These are phyloP conservation scores for Pisolithus orientalis DNA, from an alignment of 768 basidiomycete species.

Conservation along the genomic window DNA sequence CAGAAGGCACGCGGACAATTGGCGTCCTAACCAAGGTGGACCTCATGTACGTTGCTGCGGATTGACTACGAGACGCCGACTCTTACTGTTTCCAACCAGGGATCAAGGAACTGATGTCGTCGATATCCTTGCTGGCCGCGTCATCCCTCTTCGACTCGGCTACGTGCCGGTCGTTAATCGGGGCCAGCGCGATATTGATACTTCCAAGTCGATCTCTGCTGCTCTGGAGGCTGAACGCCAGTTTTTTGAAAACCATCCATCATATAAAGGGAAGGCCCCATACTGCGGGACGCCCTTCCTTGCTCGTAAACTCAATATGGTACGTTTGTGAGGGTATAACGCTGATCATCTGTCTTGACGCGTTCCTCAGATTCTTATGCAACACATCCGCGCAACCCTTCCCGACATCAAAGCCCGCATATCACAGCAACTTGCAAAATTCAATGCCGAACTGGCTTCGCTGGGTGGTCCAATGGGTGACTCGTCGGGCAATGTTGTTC, in stretches of 20 bases:
- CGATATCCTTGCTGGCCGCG: slow-evolving; percentile 94
- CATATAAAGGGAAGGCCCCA: slow-evolving; percentile 89
- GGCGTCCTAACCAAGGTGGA: slow-evolving; percentile 99
- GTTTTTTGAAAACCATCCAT: slow-evolving; percentile 92
- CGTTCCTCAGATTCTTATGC: slow-evolving; percentile 82
- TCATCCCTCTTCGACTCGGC: slow-evolving; percentile 92
- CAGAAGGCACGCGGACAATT: slow-evolving; percentile 93
- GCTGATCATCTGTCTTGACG: not conserved
- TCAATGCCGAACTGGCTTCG: slow-evolving; percentile 70
- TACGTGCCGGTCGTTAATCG: slow-evolving; percentile 99
- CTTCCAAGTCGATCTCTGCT: slow-evolving; percentile 71
- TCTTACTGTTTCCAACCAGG: slow-evolving; percentile 40
- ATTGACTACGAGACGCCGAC: not conserved
- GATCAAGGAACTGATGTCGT: slow-evolving; percentile 98
- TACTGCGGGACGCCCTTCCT: slow-evolving; percentile 98
- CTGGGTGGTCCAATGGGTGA: slow-evolving; percentile 89
- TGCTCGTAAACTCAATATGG: slow-evolving; percentile 91
- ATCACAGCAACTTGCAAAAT: slow-evolving; percentile 84
- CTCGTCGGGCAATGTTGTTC: slow-evolving; percentile 85
- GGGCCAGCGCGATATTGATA: slow-evolving; percentile 95
- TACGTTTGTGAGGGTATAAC: slow-evolving; percentile 28
- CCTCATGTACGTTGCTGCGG: slow-evolving; percentile 67
- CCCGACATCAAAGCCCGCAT: slow-evolving; percentile 98
- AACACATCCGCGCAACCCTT: slow-evolving; percentile 95
- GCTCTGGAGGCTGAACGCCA: slow-evolving; percentile 87